A percentile compares a stretch with the other conserved stretches of the same genome.
Conservation (phyloP, 1,284 basidiomycete species). For the Ustilago crameri region DNA sequence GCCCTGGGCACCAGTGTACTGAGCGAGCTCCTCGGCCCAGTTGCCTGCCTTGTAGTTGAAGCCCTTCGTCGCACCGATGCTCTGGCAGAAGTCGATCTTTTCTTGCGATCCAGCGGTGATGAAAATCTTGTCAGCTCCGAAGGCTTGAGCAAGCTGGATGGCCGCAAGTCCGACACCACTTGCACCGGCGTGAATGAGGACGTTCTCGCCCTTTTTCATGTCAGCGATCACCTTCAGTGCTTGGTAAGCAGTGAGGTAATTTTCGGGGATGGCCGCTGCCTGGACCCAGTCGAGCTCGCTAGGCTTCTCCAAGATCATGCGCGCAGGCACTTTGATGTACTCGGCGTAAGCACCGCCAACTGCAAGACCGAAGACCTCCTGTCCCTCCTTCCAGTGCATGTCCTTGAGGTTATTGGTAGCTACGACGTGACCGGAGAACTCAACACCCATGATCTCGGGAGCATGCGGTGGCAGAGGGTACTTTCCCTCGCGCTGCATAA, state of each 20-base stretch:
- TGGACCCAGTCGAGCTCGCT: conserved; percentile 80
- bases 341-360: conserved; percentile 85
- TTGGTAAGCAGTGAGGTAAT: conserved; percentile 65
- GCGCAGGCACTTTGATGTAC: conserved; percentile 78
- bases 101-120: conserved; percentile 83
- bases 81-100: conserved; percentile 82
- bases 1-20: conserved; percentile 48
- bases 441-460: conserved; percentile 85
- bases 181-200: conserved; percentile 83
- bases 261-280: conserved; percentile 69
- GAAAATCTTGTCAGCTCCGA: conserved; percentile 72
- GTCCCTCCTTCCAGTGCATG: conserved; percentile 73
- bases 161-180: conserved; percentile 84
- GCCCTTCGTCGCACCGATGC: conserved; percentile 75
- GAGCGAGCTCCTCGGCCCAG: conserved; percentile 75
- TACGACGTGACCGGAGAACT: conserved; percentile 75
- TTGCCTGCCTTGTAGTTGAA: conserved; percentile 88
- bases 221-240: conserved; percentile 49
- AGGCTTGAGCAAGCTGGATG: conserved; percentile 83
- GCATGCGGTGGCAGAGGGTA: conserved; percentile 80
- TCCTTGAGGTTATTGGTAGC: conserved; percentile 70
- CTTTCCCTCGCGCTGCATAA: conserved; percentile 64
- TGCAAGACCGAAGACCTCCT: conserved; percentile 87
- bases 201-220: conserved; percentile 76
- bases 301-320: conserved; percentile 82